Evolutionary conservation across 164 flowering plant species (phyloP).

Genomic region (Piper longum): DNA sequence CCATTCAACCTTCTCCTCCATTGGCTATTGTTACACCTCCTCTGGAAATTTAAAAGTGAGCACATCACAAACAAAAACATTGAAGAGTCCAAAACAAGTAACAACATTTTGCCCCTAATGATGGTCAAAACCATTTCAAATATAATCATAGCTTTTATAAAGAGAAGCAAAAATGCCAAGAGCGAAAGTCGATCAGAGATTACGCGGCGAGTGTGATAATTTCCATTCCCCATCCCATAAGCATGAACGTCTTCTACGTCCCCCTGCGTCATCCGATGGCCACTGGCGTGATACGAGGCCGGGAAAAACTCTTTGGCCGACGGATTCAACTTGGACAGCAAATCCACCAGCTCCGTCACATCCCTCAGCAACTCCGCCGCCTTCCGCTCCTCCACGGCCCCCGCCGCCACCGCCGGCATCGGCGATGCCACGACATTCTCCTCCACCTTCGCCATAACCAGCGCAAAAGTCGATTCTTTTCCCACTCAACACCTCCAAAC

Average conservation of each 20-base stretch:
- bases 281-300: conserved; percentile 22
- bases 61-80: not conserved
- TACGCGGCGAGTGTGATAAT: conserved; percentile 21
- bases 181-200: not conserved
- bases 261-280: conserved; percentile 5
- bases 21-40: conserved; percentile 41
- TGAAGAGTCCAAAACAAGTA: not conserved
- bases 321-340: conserved; percentile 64
- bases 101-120: not conserved
- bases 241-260: conserved; percentile 14
- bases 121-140: not conserved
- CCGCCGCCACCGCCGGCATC: conserved; percentile 10
- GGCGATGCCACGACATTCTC: conserved; percentile 11
- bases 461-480: not conserved
- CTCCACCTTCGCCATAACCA: conserved; percentile 22
- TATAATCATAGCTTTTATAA: not conserved
- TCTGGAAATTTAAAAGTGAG: conserved; percentile 18
- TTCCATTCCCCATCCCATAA: conserved; percentile 22
- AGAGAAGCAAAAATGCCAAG: not conserved
- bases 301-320: conserved; percentile 71
- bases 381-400: conserved; percentile 3
- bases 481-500: not conserved
- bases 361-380: conserved; percentile 34
- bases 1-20: conserved; percentile 52
- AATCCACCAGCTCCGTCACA: conserved; percentile 44